Base-by-base conservation (phyloP, 345 rosid species). In the Aquilaria yunnanensis region DNA sequence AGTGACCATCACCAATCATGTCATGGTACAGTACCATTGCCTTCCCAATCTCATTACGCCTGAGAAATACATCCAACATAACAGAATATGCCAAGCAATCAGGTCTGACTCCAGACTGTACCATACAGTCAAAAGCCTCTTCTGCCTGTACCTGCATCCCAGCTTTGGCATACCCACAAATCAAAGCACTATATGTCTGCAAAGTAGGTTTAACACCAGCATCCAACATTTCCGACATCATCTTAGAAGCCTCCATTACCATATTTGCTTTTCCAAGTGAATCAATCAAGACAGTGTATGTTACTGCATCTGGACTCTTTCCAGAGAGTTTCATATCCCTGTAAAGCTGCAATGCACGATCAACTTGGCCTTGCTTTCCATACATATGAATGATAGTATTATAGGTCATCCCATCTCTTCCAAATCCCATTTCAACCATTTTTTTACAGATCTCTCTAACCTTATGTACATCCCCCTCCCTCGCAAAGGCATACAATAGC, bases 331-430 rank as follows among this genome's bases (percentile, higher is more conserved):
- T 83, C 98, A 93, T 93, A 77, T 85, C 89, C 74, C 76, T 76
- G 67, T 84, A 93, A 71, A 85, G 88, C 74, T 86, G 80, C 60
- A 88, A 67, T 47, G 86, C 97, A n/a, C 88, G 67, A 52, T 83
- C 90, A 75, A 71, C 76, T 63, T 78, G 83, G 32, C 98, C 96
- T 70, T 82, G 85, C 85, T 88, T 90, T 57, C 98, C 98, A 70
- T 90, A 82, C 98, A 93, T 93, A 75, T 93, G 94, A 73, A 93
- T 93, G 32, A 93, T 82, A 2, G 96, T 90, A 75, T 93, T 93
- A 64, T 88, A 86, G 2, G 97, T 83, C 96, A 86, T 88, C 74
- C 89, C 98, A 63, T 93, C 94, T 71, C 74, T 80, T 54, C 86
- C 85, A 66, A 85, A 85, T 54, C 98, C 97, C 77, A 72, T 74